A percentile compares a stretch with the other conserved stretches of the same genome.
These are phyloP conservation scores for Pterula multifida DNA, from an alignment of 1,284 basidiomycete genomes.

Conservation along the genomic window DNA sequence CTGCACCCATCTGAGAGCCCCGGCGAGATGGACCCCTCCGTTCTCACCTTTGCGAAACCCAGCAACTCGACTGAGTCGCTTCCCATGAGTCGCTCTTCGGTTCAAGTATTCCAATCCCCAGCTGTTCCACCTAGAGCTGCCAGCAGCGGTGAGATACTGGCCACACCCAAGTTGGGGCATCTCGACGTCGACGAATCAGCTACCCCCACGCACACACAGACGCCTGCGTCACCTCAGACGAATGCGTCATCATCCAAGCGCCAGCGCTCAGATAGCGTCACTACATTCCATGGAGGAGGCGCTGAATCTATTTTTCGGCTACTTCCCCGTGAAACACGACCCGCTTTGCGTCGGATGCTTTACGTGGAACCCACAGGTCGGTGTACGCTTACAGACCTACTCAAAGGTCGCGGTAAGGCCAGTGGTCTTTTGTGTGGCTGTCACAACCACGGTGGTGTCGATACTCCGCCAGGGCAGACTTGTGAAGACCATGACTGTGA, in stretches of 20 bases:
- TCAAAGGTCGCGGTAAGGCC: conserved; percentile 70
- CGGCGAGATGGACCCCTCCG: conserved; percentile 46
- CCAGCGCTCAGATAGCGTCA: conserved; percentile 46
- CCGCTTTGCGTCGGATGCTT: conserved; percentile 88
- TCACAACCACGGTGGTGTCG: conserved; percentile 23
- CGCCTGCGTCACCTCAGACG: conserved; percentile 8
- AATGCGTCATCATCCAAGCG: conserved; percentile 23
- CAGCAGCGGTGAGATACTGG: neutral
- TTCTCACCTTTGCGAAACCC: conserved; percentile 58
- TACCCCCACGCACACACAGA: conserved; percentile 11
- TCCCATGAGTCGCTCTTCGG: conserved; percentile 18
- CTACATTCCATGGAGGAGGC: conserved; percentile 75
- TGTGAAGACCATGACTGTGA: conserved; percentile 55
- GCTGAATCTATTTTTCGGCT: conserved; percentile 98
- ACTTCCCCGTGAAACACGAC: conserved; percentile 83
- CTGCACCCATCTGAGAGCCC: conserved; percentile 20
- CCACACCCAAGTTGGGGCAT: conserved; percentile 4
- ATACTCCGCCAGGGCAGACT: conserved; percentile 22
- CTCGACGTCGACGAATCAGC: conserved; percentile 5
- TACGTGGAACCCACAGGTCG: conserved; percentile 81
- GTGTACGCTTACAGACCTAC: conserved; percentile 88
- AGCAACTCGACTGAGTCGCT: conserved; percentile 58
- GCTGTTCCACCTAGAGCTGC: neutral
- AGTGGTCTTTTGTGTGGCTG: conserved; percentile 76
- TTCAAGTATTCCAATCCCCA: neutral